Evolutionary conservation across 2,329 filamentous ascomycete genomes (phyloP), one percentile per base, ranked within the genome.

Genomic region (Ceratocystis alfenasii): DNA sequence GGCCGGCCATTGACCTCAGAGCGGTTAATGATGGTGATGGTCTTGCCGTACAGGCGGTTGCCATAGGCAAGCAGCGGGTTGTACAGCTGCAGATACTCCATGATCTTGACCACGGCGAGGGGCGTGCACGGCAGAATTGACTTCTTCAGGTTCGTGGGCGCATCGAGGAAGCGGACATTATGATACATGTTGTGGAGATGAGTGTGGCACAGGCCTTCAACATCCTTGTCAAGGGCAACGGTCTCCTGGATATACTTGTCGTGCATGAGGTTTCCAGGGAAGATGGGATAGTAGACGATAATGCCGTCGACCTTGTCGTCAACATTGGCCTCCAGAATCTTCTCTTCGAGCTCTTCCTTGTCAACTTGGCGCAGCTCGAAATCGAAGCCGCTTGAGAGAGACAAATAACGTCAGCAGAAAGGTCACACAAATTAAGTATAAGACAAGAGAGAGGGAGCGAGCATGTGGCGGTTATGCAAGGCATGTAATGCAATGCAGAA

Each of bases 131-230:
- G 94, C 64, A 99, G 79, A 70, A 97, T 90, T 62, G 88, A 95
- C 79, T 99, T 97, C 75, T 90, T 89, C 67, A 79, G 81, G 75
- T 90, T 89, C 55, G 81, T 76, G 3, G 87, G 87, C 28, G 86
- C 79, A 76, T 99, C 94, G 66, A 99, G 81, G 79, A 92, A 97
- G 70, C 94, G 90, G 72, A 95, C 85, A 78, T 99, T 99, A 80
- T 96, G 89, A 78, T 97, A 99, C 92, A 99, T 96, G 82, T 99
- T 99, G 83, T 93, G 92, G 73, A 97, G 88, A 78, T 97, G 92
- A 74, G 87, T 87, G 77, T 96, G 93, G 71, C 88, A 90, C 67
- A 99, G 84, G 45, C 94, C 94, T 76, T 99, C 94, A 70, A 99
- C 93, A 73, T 99, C 94, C 77, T 99, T 97, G 75, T 83, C 78